Percentiles rank a stretch among this genome's conserved stretches.
phyloP scores from a whole-genome alignment of 2,329 filamentous ascomycete genomes.

The Sarocladium strictum region DNA sequence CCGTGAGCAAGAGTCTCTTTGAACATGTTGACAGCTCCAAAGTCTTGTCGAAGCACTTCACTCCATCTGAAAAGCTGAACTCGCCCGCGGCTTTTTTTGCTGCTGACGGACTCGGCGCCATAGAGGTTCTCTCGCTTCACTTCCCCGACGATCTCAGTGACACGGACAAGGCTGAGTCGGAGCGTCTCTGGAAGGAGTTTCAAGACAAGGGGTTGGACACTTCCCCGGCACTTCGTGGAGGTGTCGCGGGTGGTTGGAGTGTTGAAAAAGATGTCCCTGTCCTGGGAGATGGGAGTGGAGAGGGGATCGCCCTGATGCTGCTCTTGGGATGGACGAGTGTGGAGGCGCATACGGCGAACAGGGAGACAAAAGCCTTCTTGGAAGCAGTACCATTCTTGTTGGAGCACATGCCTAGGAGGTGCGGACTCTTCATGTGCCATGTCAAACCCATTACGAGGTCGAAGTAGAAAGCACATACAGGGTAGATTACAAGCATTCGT shows the following conservation, averaged over 20 bases:
- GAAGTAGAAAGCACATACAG: neutral
- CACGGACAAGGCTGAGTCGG: neutral
- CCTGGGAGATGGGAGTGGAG: neutral
- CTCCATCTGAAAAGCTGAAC: neutral
- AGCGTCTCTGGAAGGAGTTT: neutral
- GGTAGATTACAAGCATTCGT: neutral
- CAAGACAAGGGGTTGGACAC: neutral
- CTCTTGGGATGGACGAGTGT: neutral
- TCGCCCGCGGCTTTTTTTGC: neutral
- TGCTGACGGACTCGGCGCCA: conserved; percentile 1
- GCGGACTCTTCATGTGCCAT: neutral
- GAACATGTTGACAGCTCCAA: neutral
- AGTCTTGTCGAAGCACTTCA: conserved; percentile 4
- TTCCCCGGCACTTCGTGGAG: neutral
- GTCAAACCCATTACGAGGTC: conserved; percentile 2
- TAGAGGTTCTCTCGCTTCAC: neutral
- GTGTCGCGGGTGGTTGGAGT: neutral
- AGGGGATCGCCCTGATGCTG: neutral
- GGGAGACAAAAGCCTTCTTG: neutral
- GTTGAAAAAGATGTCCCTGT: neutral
- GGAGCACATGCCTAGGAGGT: neutral
- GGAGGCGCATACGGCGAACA: neutral
- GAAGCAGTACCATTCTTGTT: neutral
- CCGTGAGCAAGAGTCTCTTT: conserved; percentile 3
- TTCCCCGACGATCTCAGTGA: neutral